These are phyloP conservation scores for Fusarium gaditjirri DNA, from an alignment of 2,329 filamentous ascomycete species.

Conservation along the genomic window DNA sequence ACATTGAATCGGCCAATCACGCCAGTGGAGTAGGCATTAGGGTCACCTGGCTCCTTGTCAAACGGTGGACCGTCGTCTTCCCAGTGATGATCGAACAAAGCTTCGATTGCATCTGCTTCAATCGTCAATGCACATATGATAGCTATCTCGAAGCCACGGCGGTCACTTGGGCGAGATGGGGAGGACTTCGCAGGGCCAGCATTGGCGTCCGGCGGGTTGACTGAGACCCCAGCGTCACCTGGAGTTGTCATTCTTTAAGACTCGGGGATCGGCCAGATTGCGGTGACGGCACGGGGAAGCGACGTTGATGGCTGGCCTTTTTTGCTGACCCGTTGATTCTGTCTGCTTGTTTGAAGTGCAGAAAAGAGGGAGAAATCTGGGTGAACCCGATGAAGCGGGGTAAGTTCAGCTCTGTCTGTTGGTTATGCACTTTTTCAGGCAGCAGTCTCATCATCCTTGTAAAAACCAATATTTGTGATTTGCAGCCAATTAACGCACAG, in stretches of 20 bases:
- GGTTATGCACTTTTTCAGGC: neutral
- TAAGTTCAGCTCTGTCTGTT: neutral
- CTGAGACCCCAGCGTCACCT: fast-evolving
- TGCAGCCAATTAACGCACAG: neutral
- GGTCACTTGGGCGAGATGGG: neutral
- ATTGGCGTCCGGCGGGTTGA: fast-evolving
- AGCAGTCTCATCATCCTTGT: neutral
- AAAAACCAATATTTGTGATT: neutral
- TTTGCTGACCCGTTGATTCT: fast-evolving
- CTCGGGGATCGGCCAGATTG: no score
- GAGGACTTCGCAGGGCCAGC: fast-evolving
- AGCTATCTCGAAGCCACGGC: neutral
- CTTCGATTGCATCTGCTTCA: neutral
- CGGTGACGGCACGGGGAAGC: no score
- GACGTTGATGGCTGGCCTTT: fast-evolving
- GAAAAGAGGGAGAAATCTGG: neutral
- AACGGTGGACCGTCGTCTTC: neutral
- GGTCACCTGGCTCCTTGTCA: neutral
- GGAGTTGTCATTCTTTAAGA: no score
- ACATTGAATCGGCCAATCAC: neutral
- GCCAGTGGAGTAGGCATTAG: neutral
- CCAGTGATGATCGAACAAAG: neutral
- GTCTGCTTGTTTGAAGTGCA: fast-evolving
- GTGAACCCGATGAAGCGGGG: neutral
- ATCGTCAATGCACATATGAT: neutral